Evolutionary conservation across 2,329 filamentous ascomycete species (phyloP).

Genomic region (Ophiocordyceps camponoti-leonardi): DNA sequence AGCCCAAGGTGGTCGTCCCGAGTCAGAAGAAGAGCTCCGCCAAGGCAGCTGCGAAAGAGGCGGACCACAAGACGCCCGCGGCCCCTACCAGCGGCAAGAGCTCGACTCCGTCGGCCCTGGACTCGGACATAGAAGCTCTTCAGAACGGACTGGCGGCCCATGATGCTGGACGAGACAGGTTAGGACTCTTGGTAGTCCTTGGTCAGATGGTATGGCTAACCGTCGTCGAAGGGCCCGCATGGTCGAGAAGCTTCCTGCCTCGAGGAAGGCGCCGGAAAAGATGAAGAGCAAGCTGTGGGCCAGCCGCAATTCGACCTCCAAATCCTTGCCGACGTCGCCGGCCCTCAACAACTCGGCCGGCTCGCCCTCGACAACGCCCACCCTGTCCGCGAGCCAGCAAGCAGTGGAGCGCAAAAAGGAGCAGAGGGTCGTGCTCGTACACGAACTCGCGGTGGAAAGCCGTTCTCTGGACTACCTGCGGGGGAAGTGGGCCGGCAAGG

Average conservation of each 20-base stretch:
- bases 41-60: constrained; percentile 14
- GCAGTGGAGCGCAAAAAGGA: constrained; percentile 35
- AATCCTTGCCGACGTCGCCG: constrained; percentile 34
- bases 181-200: constrained; percentile 5
- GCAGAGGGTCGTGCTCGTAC: constrained; percentile 35
- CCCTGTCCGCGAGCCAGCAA: constrained; percentile 31
- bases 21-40: constrained; percentile 7
- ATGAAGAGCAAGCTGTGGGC: constrained; percentile 26
- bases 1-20: constrained; percentile 12
- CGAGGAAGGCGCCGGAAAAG: constrained; percentile 16
- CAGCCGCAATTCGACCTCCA: constrained; percentile 18
- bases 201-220: constrained; percentile 10
- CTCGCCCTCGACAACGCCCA: constrained; percentile 34
- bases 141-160: constrained; percentile 22
- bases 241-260: constrained; percentile 15
- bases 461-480: constrained; percentile 30
- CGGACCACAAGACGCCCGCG: constrained; percentile 13
- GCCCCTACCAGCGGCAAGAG: constrained; percentile 13
- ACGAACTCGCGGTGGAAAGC: constrained; percentile 40
- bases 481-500: constrained; percentile 31
- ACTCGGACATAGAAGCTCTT: constrained; percentile 32
- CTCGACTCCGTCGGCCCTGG: constrained; percentile 21
- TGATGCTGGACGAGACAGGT: constrained; percentile 19
- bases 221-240: constrained; percentile 13
- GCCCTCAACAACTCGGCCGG: constrained; percentile 33